Base-by-base conservation (phyloP, 805 yeast genomes). In the Yamadazyma endophytica region DNA sequence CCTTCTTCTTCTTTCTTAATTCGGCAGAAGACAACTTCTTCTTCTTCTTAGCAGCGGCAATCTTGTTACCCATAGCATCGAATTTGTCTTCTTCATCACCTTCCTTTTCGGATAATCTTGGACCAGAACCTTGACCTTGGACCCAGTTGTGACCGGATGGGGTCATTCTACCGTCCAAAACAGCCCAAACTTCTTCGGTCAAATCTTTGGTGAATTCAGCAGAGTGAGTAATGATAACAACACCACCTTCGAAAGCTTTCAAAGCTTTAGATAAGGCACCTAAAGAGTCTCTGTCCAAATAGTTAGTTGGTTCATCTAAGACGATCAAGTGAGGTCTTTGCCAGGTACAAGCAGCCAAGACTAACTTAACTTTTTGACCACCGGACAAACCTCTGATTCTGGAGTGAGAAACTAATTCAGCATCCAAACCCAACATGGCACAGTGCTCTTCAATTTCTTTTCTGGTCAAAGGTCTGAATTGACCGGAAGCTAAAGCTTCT, bases 71-170 rank as follows among this genome's bases (percentile, higher is more conserved):
- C 94, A 92, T 87, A 61, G 97, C 99, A 75, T 92, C 99, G 76
- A 92, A 90, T 75, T 89, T 86, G 69, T 90, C 97, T 68, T 83
- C 98, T 68, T 83, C 98, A 72, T 89, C 90, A 41, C 77, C 97
- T 42, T 84, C 95, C 79, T 90, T 89, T 87, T 89, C 82, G 68
- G 85, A 92, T 44, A 92, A 70, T 83, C 99, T 89, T 74, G 99
- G 98, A 77, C 99, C 99, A 64, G 96, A 56, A 77, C 99, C 99
- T 79, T 92, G 99, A 73, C 99, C 99, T 58, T 85, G 79, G 58
- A 92, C 99, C 99, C 99, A 92, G 84, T 92, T 94, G 78, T 92
- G 98, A 70, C 99, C 99, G 54, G 99, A 92, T 71, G 98, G 98
- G 63, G 96, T 85, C 99, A 92, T 92, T 54, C 54, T 70, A 84